Base-by-base conservation (phyloP, 2,329 filamentous ascomycete genomes). In the Nemania sp. region DNA sequence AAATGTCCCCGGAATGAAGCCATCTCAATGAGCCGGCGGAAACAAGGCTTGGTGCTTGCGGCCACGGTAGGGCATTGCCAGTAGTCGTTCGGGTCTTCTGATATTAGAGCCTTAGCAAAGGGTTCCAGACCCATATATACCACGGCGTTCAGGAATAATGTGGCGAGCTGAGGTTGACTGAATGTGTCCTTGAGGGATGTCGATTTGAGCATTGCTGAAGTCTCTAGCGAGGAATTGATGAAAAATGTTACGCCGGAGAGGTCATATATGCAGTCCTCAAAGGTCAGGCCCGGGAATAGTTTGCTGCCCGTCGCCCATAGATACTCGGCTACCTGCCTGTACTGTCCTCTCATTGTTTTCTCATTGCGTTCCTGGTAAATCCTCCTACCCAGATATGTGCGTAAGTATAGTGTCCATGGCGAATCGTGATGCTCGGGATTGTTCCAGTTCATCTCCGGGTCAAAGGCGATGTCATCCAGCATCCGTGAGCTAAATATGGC, bases 111-210 rank as follows among this genome's bases (percentile, higher is more conserved):
- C 62, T 67, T 70, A 32, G 68, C 70, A 20, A 70, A 66, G 18
- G 70, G 62, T 20, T 70, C 68, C 0, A 72, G 54, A 10, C 70
- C 70, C 70, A 70, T 72, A 18, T 72, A 72, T n/a, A 72, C 65
- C 27, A 61, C 60, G 38, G 70, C 70, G 22, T 72, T 72, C 55
- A 72, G 68, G 20, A 72, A 72, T 60, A 72, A 51, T 4, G 70
- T 72, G 20, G 68, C 62, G 6, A 72, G 63, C 27, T 70, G 65
- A 20, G 68, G 62, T 18, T 69, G 62, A 35, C 60, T 68, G 43
- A 70, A 72, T 18, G 60, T 60, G 62, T 68, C 70, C 29, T 72
- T 67, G 27, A 32, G 49, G 2, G 67, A 68, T 29, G 41, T 55
- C 3, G 70, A 72, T 8, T 70, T 70, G 2, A 72, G 52, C 5